Base-by-base conservation (phyloP, 352 stramenopile genomes). In the Pythium vanterpoolii region DNA sequence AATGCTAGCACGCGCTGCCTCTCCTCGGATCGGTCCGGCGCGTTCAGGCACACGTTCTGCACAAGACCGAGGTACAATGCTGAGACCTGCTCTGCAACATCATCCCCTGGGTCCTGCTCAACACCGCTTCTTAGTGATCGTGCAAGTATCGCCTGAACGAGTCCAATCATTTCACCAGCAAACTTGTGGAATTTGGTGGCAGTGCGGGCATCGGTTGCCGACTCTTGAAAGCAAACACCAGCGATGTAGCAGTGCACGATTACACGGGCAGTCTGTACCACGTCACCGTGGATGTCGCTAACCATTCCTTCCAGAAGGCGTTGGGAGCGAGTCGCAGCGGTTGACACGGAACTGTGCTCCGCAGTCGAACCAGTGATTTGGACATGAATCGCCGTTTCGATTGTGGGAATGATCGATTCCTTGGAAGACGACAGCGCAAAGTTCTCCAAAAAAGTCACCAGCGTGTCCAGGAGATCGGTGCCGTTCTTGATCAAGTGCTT, bases 11-110 rank as follows among this genome's bases (percentile, higher is more conserved):
- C 77, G 36, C 79, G 76, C 53, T 89, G 75, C 24, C 86, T 62
- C 58, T 93, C 79, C 53, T 95, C 78, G 0, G 78, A 73, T 5
- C 83, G 71, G 33, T 90, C 86, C 14, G 86, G 86, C 10, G 83
- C 81, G 16, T 81, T 72, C 9, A 95, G 31, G 48, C 83, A 95
- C 36, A 95, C 68, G 30, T 95, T 89, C 49, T 95, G 86, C 10
- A 89, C 59, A 27, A 92, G 51, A 9, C 76, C 78, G 10, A 91
- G 54, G 1, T 64, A 65, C 13, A 68, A 13, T 4, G 42, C 40
- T 5, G 64, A 72, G 3, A 69, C 16, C 16, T 64, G 64, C 28
- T 68, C 68, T 11, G 53, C 68, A 4, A 59, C 64, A 34, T 83
- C 73, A 0, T 70, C 68, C 1, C 72, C 65, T 7, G 71, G 57